Conservation (phyloP, 2,329 filamentous ascomycete genomes). For the Didymellaceae sp. region DNA sequence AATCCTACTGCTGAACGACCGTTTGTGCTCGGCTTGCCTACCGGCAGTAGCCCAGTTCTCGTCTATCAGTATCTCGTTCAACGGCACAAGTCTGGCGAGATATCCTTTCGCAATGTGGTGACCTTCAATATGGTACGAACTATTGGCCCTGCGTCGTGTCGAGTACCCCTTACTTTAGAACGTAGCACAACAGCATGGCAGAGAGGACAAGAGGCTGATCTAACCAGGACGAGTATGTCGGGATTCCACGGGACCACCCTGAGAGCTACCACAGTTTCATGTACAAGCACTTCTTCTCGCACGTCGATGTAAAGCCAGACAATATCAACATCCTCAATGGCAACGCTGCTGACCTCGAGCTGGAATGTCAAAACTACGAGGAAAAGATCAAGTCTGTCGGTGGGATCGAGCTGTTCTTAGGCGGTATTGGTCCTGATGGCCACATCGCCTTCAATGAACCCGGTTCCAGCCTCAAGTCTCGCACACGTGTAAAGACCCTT, state of each 20-base stretch:
- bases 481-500: constrained; percentile 84
- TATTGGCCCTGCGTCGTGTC: constrained; percentile 18
- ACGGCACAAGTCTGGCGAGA: constrained; percentile 72
- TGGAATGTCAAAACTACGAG: constrained; percentile 81
- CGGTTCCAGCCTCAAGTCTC: constrained; percentile 76
- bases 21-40: constrained; percentile 84
- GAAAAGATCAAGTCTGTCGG: constrained; percentile 75
- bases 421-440: constrained; percentile 83
- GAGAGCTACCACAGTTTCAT: constrained; percentile 92
- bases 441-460: constrained; percentile 94
- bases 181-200: constrained; percentile 26
- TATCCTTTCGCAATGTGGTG: constrained; percentile 87
- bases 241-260: constrained; percentile 79
- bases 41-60: constrained; percentile 78
- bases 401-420: constrained; percentile 85
- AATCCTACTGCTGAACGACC: constrained; percentile 73
- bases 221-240: constrained; percentile 80
- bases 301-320: constrained; percentile 78
- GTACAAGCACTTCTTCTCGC: constrained; percentile 91
- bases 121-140: constrained; percentile 84
- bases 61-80: constrained; percentile 79
- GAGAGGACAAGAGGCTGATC: constrained; percentile 30
- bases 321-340: constrained; percentile 87
- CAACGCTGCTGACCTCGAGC: constrained; percentile 75
- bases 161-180: constrained; percentile 22